phyloP scores from a whole-genome alignment of 1,139 yeast species.

The Suhomyces bribrorum region DNA sequence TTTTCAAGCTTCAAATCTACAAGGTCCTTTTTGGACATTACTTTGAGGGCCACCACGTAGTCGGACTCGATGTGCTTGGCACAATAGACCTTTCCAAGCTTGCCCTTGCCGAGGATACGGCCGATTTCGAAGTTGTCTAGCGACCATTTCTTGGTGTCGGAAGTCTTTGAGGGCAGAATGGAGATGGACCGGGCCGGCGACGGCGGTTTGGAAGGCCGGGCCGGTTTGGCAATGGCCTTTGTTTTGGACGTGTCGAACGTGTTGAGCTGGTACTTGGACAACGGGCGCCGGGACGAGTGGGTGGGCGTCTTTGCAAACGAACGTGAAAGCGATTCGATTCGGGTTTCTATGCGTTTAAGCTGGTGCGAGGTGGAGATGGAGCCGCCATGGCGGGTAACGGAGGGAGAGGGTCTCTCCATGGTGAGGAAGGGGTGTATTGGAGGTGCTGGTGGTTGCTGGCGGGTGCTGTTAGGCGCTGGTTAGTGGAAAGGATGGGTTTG shows the following conservation, averaged over 20 bases:
- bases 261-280: slow-evolving; percentile 20
- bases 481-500: no score
- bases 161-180: slow-evolving; percentile 12
- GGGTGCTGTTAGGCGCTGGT: no score
- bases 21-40: slow-evolving; percentile 81
- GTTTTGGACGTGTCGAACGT: slow-evolving; percentile 17
- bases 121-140: slow-evolving; percentile 84
- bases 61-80: slow-evolving; percentile 77
- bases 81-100: slow-evolving; percentile 89
- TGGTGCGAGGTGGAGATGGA: slow-evolving; percentile 10
- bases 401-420: neutral
- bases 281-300: slow-evolving; percentile 17
- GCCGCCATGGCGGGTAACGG: neutral
- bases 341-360: slow-evolving; percentile 17
- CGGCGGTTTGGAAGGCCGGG: neutral
- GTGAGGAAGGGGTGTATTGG: neutral
- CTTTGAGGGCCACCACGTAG: slow-evolving; percentile 85
- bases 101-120: slow-evolving; percentile 86
- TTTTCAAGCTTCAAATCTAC: slow-evolving; percentile 76
- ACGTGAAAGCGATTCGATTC: slow-evolving; percentile 17
- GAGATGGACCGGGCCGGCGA: neutral
- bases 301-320: slow-evolving; percentile 7
- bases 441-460: neutral
- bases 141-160: slow-evolving; percentile 13
- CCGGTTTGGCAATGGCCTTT: slow-evolving; percentile 6